Evolutionary conservation across 1,284 basidiomycete species (phyloP).

Genomic region (Cutaneotrichosporon spelunceum): DNA sequence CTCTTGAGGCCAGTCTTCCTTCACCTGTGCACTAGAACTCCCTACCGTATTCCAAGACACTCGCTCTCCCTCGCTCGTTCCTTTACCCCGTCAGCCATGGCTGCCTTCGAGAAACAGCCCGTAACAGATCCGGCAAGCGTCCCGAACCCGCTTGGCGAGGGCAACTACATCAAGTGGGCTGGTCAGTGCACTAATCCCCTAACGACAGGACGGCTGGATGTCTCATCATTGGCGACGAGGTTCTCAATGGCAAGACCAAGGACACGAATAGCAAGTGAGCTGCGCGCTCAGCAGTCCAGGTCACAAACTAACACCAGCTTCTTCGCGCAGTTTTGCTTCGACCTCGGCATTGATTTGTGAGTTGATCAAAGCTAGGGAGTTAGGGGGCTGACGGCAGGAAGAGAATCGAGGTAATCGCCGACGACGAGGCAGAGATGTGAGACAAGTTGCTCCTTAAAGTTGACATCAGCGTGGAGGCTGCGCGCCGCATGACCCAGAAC

Average conservation of each 20-base stretch:
- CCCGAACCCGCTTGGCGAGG: slow-evolving; percentile 63
- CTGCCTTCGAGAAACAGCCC: slow-evolving; percentile 19
- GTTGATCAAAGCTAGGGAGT: neutral
- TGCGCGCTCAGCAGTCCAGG: no score
- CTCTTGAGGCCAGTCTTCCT: neutral
- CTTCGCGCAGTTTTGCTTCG: slow-evolving; percentile 82
- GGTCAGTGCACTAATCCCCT: neutral
- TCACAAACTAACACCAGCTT: slow-evolving; percentile 54
- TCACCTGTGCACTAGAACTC: slow-evolving; percentile 1
- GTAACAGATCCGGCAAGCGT: slow-evolving; percentile 37
- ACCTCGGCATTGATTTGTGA: slow-evolving; percentile 78
- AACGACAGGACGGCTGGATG: slow-evolving; percentile 46
- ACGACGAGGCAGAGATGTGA: slow-evolving; percentile 84
- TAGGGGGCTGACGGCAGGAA: slow-evolving; percentile 56
- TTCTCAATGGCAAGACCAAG: slow-evolving; percentile 58
- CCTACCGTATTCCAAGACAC: neutral
- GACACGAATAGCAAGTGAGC: slow-evolving; percentile 66
- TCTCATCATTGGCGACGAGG: slow-evolving; percentile 53
- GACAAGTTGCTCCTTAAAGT: slow-evolving; percentile 27
- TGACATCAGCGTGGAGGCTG: slow-evolving; percentile 69
- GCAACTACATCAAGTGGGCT: slow-evolving; percentile 59
- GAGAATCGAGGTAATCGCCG: slow-evolving; percentile 85
- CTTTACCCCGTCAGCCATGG: slow-evolving; percentile 16
- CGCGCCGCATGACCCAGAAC: slow-evolving; percentile 69
- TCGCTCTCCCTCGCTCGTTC: neutral